phyloP scores from a whole-genome alignment of 192 early-diverging fungal genomes.

The Borealophlyctis nickersoniae region DNA sequence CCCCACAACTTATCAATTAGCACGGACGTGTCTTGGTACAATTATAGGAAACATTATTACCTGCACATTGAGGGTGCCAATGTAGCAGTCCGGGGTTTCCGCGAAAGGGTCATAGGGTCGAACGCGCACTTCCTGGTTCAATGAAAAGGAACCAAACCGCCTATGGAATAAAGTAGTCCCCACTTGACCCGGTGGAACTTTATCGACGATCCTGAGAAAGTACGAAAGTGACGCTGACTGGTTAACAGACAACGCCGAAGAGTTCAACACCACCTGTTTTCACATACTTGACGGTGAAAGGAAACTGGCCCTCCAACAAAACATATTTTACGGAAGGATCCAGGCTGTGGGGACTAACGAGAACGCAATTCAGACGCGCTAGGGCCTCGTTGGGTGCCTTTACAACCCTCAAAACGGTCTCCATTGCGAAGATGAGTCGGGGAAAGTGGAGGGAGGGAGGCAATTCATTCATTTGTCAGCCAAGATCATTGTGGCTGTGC shows the following conservation, averaged over 20 bases:
- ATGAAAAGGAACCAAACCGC: conserved; percentile 62
- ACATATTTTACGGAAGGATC: conserved; percentile 66
- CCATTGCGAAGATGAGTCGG: no score
- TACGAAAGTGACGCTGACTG: background rate
- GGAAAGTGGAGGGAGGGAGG: no score
- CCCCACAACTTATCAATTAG: conserved; percentile 6
- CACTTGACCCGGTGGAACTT: conserved; percentile 44
- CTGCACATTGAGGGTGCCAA: conserved; percentile 45
- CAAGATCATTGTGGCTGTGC: no score
- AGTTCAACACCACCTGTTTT: background rate
- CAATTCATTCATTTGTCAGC: no score
- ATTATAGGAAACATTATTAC: conserved; percentile 19
- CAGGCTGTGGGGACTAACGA: conserved; percentile 61
- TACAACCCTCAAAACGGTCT: conserved; percentile 29
- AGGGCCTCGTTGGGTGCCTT: conserved; percentile 39
- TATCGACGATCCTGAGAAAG: conserved; percentile 40
- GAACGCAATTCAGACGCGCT: conserved; percentile 74
- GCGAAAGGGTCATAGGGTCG: conserved; percentile 59
- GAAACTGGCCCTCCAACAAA: conserved; percentile 71
- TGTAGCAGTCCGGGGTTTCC: conserved; percentile 41
- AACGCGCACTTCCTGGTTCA: conserved; percentile 61
- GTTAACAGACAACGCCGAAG: background rate
- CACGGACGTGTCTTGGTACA: conserved; percentile 7
- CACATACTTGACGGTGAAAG: conserved; percentile 75
- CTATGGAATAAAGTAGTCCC: conserved; percentile 58